Percentiles rank a stretch among this genome's conserved stretches.
Evolutionary conservation across 148 eudicot genomes (phyloP).

Genomic region (Camellia granthamiana): DNA sequence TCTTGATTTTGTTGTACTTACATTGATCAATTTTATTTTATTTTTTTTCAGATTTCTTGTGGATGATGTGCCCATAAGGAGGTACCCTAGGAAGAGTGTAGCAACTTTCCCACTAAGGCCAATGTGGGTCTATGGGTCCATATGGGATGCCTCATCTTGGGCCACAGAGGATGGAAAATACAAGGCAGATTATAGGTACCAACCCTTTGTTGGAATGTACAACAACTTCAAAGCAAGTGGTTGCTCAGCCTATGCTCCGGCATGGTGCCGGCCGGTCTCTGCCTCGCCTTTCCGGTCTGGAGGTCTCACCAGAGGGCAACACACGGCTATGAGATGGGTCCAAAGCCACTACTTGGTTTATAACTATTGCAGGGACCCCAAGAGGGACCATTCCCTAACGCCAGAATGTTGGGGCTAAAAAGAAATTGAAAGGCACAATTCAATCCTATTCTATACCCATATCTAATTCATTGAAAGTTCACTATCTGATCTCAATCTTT

Average conservation of each 20-base stretch:
- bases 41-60: constrained; percentile 72
- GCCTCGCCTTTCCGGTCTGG: constrained; percentile 62
- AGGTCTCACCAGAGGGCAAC: constrained; percentile 62
- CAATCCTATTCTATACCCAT: neutral
- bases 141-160: constrained; percentile 99
- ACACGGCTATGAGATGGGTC: constrained; percentile 63
- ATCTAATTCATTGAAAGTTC: neutral
- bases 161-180: constrained; percentile 92
- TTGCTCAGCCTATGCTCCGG: constrained; percentile 68
- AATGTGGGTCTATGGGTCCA: constrained; percentile 96
- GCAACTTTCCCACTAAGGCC: constrained; percentile 81
- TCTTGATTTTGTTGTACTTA: neutral
- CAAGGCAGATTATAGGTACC: constrained; percentile 82
- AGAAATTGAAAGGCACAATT: too few relatives aligned
- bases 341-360: constrained; percentile 63
- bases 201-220: constrained; percentile 76
- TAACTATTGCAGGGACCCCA: constrained; percentile 66
- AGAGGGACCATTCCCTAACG: constrained; percentile 76
- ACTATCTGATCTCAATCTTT: neutral
- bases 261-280: constrained; percentile 57
- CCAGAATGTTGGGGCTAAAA: constrained; percentile 71
- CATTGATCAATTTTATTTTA: neutral
- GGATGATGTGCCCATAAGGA: constrained; percentile 90
- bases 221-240: constrained; percentile 70
- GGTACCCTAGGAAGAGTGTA: constrained; percentile 74